These are phyloP conservation scores for Pythium aquatile DNA, from an alignment of 352 stramenopile species.

Conservation along the genomic window DNA sequence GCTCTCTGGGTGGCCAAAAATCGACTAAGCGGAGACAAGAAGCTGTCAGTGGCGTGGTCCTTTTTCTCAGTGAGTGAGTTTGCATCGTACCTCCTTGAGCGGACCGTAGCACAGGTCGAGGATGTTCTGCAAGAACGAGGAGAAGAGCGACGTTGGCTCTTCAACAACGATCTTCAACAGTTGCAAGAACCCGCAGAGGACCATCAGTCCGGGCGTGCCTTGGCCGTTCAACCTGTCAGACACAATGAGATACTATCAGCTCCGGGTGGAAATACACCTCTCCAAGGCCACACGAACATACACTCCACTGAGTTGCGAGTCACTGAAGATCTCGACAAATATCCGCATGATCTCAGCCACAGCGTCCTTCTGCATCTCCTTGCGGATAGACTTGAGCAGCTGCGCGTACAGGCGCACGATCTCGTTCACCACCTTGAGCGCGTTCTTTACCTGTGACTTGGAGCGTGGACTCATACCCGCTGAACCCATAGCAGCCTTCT, in stretches of 20 bases:
- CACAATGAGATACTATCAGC: slow-evolving; percentile 1
- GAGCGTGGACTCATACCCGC: slow-evolving; percentile 26
- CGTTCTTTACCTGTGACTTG: slow-evolving; percentile 46
- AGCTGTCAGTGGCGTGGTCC: no score
- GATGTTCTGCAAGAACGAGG: slow-evolving; percentile 72
- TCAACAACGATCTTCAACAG: slow-evolving; percentile 77
- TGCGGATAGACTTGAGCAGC: slow-evolving; percentile 75
- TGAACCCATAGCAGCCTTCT: slow-evolving; percentile 35
- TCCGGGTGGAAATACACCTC: background rate
- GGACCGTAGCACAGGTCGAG: slow-evolving; percentile 76
- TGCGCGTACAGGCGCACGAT: slow-evolving; percentile 77
- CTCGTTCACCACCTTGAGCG: slow-evolving; percentile 77
- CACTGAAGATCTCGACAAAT: slow-evolving; percentile 81
- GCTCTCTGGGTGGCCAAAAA: slow-evolving; percentile 71
- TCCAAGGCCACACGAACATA: slow-evolving; percentile 31
- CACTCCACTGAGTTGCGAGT: slow-evolving; percentile 63
- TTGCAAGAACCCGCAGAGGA: slow-evolving; percentile 77
- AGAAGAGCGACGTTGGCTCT: slow-evolving; percentile 68
- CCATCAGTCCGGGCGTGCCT: slow-evolving; percentile 60
- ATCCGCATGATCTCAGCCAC: slow-evolving; percentile 70
- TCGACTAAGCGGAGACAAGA: slow-evolving; percentile 33
- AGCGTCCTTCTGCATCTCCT: slow-evolving; percentile 78
- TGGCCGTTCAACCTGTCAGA: slow-evolving; percentile 50
- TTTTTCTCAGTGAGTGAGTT: background rate
- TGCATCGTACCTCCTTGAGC: slow-evolving; percentile 60